These are phyloP conservation scores for Leccinum pellstonianum DNA, from an alignment of 768 basidiomycete species.

Conservation along the genomic window DNA sequence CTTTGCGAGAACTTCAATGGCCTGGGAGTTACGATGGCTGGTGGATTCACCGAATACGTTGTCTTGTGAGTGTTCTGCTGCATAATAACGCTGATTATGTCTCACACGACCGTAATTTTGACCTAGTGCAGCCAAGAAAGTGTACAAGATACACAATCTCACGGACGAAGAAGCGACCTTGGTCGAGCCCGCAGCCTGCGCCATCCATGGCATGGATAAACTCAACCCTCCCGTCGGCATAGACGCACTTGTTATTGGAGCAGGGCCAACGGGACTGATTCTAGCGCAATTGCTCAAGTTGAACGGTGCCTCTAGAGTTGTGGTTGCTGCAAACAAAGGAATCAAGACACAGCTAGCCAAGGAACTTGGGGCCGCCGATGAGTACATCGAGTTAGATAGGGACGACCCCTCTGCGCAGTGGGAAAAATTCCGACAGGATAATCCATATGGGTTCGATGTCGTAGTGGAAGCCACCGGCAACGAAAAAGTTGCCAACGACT, in stretches of 20 bases:
- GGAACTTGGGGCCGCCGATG: constrained; percentile 71
- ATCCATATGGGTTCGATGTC: constrained; percentile 84
- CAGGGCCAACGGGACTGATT: constrained; percentile 84
- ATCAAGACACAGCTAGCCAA: constrained; percentile 84
- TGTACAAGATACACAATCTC: constrained; percentile 82
- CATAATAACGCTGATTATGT: not conserved
- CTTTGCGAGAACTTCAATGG: constrained; percentile 82
- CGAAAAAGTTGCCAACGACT: constrained; percentile 79
- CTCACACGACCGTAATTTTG: not conserved
- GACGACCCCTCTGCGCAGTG: constrained; percentile 69
- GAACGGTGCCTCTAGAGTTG: constrained; percentile 76
- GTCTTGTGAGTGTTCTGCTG: constrained; percentile 54
- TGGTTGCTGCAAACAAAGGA: constrained; percentile 83
- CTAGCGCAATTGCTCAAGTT: constrained; percentile 82
- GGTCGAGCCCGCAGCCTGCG: constrained; percentile 84
- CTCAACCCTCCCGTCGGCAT: constrained; percentile 74
- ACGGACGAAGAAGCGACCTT: constrained; percentile 82
- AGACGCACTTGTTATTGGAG: constrained; percentile 78
- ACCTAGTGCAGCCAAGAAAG: constrained; percentile 59
- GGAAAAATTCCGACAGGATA: constrained; percentile 68
- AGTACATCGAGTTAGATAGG: constrained; percentile 80
- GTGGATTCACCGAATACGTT: constrained; percentile 87
- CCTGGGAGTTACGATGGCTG: constrained; percentile 72
- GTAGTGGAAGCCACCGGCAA: constrained; percentile 81
- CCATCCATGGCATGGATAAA: constrained; percentile 86